Base-by-base conservation (phyloP, 768 basidiomycete species). In the Mrakia hoshinonis region DNA sequence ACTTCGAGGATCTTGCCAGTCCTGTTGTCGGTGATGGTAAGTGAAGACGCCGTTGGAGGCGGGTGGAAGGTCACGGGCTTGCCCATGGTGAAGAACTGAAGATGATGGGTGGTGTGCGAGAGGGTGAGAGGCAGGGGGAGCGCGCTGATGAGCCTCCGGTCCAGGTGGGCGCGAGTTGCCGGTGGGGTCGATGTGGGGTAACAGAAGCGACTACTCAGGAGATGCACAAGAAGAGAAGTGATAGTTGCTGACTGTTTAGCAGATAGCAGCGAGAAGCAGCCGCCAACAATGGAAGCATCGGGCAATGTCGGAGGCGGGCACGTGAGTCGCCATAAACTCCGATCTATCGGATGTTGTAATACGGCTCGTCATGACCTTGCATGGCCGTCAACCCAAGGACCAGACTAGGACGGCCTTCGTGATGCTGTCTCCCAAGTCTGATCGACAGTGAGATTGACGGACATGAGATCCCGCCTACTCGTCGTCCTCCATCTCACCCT, bases 1-100 rank as follows among this genome's bases (percentile, higher is more conserved):
- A 92, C 81, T 36, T 80, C 84, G 81, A 88, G 88, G 3, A 84
- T 84, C 78, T 87, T 89, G 36, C 90, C 90, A 2, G 92, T 93
- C 69, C 92, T 86, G 79, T 93, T 91, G 81, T 93, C 92, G 70
- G 81, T 81, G 76, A 93, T 86, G 7, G 87, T 88, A 29, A 69
- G 68, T 31, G 60, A 48, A 5, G 47, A 4, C 4, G 22, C 24
- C 5, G 49, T 49, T 1, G 43, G 18, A 36, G 65, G 22, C 20
- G 9, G 26, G 29, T 34, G 51, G 47, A 24, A 52, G 34, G 66
- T 20, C 38, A 26, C 24, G 48, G 66, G 52, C 24, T 43, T 55
- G 52, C 66, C 66, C 66, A 67, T 67, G 66, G 1, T n/a, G 22
- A 51, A 24, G 24, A 24, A 51, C 26, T 2, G 54, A 10, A 26